Base-by-base conservation (phyloP, 2,329 filamentous ascomycete species). In the Trichoderma cornu-damae region DNA sequence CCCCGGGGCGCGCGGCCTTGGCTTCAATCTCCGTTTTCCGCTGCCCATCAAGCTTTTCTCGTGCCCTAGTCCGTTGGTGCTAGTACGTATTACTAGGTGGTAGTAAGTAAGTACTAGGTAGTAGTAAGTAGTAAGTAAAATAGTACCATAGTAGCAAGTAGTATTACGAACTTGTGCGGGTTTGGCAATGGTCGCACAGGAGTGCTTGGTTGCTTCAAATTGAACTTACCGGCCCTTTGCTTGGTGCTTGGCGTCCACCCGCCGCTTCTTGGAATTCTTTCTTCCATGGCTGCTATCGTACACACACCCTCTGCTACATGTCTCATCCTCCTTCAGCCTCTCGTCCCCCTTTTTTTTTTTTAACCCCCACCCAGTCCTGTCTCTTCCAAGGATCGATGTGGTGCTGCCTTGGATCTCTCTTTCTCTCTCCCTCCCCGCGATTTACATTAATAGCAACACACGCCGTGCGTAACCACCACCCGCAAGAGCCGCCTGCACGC, bases 401-500 rank as follows among this genome's bases (percentile, higher is more conserved):
- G 51, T 55, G 51, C 42, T 47, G 40, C 51, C 42, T 55, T 47
- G 40, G 42, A 55, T 55, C 51, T 55, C 32, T 38, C 22, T 42
- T 22, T 49, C 30, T 50, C 32, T 37, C 14, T 26, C 16, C 16
- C 42, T 30, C 34, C 42, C 42, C 51, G 51, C 51, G 51, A 55
- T 55, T 55, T 46, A 28, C 51, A 55, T 55, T 47, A 38, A 55
- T 47, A 55, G 42, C 32, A 38, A 42, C 51, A 35, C 28, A 6
- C 38, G 51, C 51, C 24, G 51, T 44, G 32, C 42, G 51, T 42
- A 47, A 38, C 51, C 51, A 47, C 42, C 51, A 55, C 14, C 51
- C 51, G 42, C 42, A 55, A 55, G n/a, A n/a, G 42, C 51, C 34
- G 42, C 42, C 42, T 55, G 51, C 51, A 55, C 43, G 42, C 51